Base-by-base conservation (phyloP, 805 yeast genomes). In the Wickerhamiella allomyrinae region DNA sequence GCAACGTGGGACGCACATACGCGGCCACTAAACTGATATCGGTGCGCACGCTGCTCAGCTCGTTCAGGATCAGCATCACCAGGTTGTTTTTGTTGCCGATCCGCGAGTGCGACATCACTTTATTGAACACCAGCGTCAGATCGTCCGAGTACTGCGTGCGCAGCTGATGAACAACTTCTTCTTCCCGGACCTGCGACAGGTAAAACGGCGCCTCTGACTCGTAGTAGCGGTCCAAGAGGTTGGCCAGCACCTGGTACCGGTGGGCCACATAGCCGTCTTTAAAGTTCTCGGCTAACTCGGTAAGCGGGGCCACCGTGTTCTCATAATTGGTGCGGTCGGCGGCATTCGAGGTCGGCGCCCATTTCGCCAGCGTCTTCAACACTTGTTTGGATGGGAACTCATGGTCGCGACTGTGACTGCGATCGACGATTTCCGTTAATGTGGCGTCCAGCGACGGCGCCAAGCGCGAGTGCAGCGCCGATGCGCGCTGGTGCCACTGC, bases 331-430 rank as follows among this genome's bases (percentile, higher is more conserved):
- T 48, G 2, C 54, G 54, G 27, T 63, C 67, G 20, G 59, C 44
- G 10, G 67, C 59, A 50, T 74, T 79, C 34, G 68, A 63, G 23
- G 67, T 70, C 29, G 75, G 70, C 19, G 73, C 73, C 47, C 70
- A 76, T 61, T 78, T 80, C 44, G 76, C 81, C 52, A 91, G 67
- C 41, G 79, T 66, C 57, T 84, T 80, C 49, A 75, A 60, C 31
- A 89, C 62, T 61, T 78, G 91, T 63, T 82, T 82, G 34, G 97
- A 85, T 41, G 99, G 99, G 78, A 91, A 91, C 49, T 85, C 87
- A 31, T 82, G 87, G 47, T 68, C 65, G 62, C 94, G 73, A 34
- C 68, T 64, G 48, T 59, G 62, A 13, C 76, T 65, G 60, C 89
- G 77, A 39, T 79, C 81, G 48, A 91, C 69, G 44, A 81, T 66